These are phyloP conservation scores for Lactarius sanguifluus DNA, from an alignment of 768 basidiomycete genomes.

Conservation along the genomic window DNA sequence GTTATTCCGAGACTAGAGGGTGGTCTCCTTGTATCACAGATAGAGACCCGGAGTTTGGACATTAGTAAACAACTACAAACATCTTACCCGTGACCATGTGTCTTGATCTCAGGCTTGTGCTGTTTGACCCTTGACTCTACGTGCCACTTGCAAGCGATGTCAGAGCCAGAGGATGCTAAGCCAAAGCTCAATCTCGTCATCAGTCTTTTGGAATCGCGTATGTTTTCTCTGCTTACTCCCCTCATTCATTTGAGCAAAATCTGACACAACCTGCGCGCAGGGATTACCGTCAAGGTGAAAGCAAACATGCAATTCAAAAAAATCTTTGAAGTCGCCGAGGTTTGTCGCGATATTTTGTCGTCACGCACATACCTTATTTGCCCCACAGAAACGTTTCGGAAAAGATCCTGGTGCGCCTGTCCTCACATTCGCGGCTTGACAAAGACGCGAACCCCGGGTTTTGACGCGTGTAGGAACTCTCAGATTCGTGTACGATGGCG, in stretches of 20 bases:
- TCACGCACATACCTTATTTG: not conserved
- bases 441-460: not conserved
- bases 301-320: slow-evolving; percentile 30
- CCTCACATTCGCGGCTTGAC: not conserved
- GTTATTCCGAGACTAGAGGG: not conserved
- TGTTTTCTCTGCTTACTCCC: not conserved
- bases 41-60: no score
- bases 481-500: slow-evolving; percentile 27
- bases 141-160: slow-evolving; percentile 5
- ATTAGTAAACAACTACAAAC: not conserved
- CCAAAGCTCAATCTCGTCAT: slow-evolving; percentile 29
- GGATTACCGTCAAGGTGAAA: slow-evolving; percentile 27
- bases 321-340: slow-evolving; percentile 29
- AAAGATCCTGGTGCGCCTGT: slow-evolving; percentile 28
- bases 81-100: not conserved
- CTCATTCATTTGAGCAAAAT: not conserved
- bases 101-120: not conserved
- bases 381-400: slow-evolving; percentile 23
- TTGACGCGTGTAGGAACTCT: slow-evolving; percentile 22
- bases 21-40: not conserved
- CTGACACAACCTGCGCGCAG: slow-evolving; percentile 7
- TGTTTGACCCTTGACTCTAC: not conserved
- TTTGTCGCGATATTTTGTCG: not conserved
- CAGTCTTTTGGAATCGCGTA: slow-evolving; percentile 23
- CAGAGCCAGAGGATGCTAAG: slow-evolving; percentile 26